These are phyloP conservation scores for Furculomyces boomerangus DNA, from an alignment of 371 early-diverging fungal species.

Conservation along the genomic window DNA sequence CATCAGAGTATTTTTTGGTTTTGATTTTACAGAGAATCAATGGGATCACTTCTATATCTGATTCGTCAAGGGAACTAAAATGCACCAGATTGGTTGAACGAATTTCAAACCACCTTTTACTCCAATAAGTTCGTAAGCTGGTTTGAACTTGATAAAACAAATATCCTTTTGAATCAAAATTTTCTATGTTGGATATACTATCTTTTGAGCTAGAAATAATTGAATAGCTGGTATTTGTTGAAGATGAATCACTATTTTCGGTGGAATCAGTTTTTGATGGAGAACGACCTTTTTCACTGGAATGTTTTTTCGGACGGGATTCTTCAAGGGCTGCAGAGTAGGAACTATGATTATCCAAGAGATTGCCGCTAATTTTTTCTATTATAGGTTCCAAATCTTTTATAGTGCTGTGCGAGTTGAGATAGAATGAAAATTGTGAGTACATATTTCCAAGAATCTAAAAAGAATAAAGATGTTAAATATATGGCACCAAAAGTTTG, in stretches of 20 bases:
- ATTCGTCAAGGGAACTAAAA: constrained; percentile 15
- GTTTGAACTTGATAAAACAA: constrained; percentile 50
- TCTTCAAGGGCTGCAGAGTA: not conserved
- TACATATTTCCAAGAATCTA: constrained; percentile 52
- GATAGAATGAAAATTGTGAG: constrained; percentile 51
- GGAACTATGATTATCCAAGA: not conserved
- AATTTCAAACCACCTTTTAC: constrained; percentile 49
- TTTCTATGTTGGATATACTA: not conserved
- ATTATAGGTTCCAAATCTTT: constrained; percentile 60
- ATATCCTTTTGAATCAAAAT: constrained; percentile 34
- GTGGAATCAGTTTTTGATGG: not conserved
- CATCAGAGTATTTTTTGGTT: constrained; percentile 10
- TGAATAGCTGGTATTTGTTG: too few species aligned
- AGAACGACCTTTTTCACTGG: not conserved
- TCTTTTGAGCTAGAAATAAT: too few species aligned
- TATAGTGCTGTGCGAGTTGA: constrained; percentile 50
- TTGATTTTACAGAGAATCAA: constrained; percentile 65
- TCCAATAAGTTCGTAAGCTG: constrained; percentile 52
- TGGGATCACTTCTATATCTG: constrained; percentile 32
- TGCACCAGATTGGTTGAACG: constrained; percentile 39
- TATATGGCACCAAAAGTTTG: not conserved
- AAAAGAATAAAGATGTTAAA: not conserved
- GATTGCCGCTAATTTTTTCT: constrained; percentile 34
- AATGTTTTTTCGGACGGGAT: not conserved
- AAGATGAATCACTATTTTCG: not conserved